Base-by-base conservation (phyloP, 768 basidiomycete genomes). In the Crassisporium funariophilum region DNA sequence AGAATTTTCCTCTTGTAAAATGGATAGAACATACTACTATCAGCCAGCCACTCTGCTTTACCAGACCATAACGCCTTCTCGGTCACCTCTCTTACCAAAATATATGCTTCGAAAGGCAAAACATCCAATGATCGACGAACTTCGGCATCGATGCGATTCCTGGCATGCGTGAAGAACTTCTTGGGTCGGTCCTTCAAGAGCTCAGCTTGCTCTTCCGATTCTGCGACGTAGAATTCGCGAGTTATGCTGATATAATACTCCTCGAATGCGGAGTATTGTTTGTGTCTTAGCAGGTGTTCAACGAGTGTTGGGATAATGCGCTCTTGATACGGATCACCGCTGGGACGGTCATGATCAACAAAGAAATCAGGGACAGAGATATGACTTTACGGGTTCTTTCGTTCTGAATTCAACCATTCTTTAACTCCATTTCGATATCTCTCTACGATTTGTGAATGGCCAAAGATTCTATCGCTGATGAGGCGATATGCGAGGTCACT, bases 261-360 rank as follows among this genome's bases (percentile, higher is more conserved):
- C 55, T 89, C 83, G 44, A 91, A 83, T 19, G 72, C 56, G 16
- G 74, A 55, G 54, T 88, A 91, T 47, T 81, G 74, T 20, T 74
- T 70, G 50, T 89, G 81, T 4, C 68, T 69, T 38, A 74, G 63
- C 39, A 91, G 74, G 46, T 84, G 80, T 0, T 66, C 56, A 39
- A 89, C 69, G n/a, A 91, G 76, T 2, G 62, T 57, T 2, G 64
- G 64, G 33, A 91, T 56, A 0, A 46, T 46, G 4, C 83, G 74
- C 8, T 71, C 55, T 20, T 63, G 49, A 38, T 78, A 73, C 21
- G 29, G 2, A 31, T 31, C 5, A n/a, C 29, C 3, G 29, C 54
- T 56, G 22, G 64, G 53, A 40, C 77, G 79, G 50, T n/a, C 12
- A 37, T 9, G 29, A 36, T 33, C 25, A 20, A 46, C 31, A 46